Evolutionary conservation across 495 filamentous ascomycete genomes (phyloP).

Genomic region (Trichocladium uniseriatum): DNA sequence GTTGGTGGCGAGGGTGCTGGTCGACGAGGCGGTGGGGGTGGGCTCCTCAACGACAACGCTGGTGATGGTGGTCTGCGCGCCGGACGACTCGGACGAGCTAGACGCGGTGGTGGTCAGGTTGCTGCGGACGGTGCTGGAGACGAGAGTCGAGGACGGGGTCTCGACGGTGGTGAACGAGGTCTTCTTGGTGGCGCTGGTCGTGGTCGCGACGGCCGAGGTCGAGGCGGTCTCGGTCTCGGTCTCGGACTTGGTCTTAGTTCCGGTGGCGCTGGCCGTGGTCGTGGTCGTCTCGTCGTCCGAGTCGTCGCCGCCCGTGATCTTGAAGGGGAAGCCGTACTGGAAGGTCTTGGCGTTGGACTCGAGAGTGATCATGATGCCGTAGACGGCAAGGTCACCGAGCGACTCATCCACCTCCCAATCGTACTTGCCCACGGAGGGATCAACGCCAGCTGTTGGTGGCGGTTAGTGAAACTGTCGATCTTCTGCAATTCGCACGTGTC

Average conservation of each 20-base stretch:
- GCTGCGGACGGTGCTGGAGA: slow-evolving; percentile 7
- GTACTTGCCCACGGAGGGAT: slow-evolving; percentile 23
- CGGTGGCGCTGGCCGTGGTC: slow-evolving; percentile 8
- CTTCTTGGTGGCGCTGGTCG: slow-evolving; percentile 8
- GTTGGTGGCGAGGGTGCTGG: slow-evolving; percentile 15
- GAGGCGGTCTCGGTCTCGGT: background rate
- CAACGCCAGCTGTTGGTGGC: slow-evolving; percentile 20
- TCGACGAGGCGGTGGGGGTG: background rate
- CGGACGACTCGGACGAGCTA: too few species aligned
- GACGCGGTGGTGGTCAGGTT: slow-evolving; percentile 10
- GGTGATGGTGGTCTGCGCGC: slow-evolving; percentile 11
- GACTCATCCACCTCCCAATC: slow-evolving; percentile 31
- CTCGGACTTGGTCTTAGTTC: slow-evolving; percentile 5
- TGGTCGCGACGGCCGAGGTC: background rate
- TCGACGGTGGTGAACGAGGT: slow-evolving; percentile 9
- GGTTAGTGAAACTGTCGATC: slow-evolving; percentile 9
- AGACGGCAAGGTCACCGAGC: slow-evolving; percentile 30
- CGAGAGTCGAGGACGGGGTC: slow-evolving; percentile 6
- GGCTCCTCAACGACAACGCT: background rate
- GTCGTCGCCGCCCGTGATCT: slow-evolving; percentile 21
- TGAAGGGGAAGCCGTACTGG: slow-evolving; percentile 45
- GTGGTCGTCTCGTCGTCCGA: slow-evolving; percentile 7
- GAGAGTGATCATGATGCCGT: slow-evolving; percentile 37
- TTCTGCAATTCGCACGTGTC: background rate
- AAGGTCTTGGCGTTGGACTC: slow-evolving; percentile 29